Evolutionary conservation across 176 grass and related monocot species (phyloP), one percentile per base, ranked within the genome.

Genomic region (Pontederia crassipes): DNA sequence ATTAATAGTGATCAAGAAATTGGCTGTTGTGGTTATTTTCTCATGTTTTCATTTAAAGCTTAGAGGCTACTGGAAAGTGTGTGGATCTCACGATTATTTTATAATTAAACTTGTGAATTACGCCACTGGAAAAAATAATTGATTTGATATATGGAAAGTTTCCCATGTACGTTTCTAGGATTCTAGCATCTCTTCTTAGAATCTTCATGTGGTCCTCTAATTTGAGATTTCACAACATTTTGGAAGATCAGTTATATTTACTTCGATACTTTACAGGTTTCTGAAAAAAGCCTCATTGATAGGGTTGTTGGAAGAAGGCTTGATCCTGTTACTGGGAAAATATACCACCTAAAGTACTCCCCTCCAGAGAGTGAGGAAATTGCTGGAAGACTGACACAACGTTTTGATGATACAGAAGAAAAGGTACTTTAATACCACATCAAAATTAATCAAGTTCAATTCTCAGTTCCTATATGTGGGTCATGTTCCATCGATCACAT

Each of bases 341-440:
- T 98, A 72, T 98, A 98, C 65, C 93, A 98, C 80, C 71, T 98
- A 45, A 92, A 78, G 50, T 98, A 92, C 59, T 92, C 93, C 74
- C 93, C 87, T 8, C 93, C 93, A 68, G 87, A 98, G 73, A 98
- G 74, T 74, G 93, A 92, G 65, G 93, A 92, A 83, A 89, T 98
- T 35, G 81, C 87, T 58, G 72, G 84, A 59, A 90, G 87, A 69
- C 87, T 98, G 73, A 92, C 81, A 26, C 87, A 89, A 50, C 81
- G 93, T 57, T 98, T 92, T 74, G 93, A 98, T 70, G 93, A 98
- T 53, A 92, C 93, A 12, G 87, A 98, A 83, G 93, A 98, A 69
- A 98, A 98, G 93, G 93, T 98, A 83, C 3, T 28, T 13, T 53
- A 14, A 32, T 78, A 16, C 17, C 49, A 74, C 6, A 62, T 62